Percentiles rank a stretch among this genome's conserved stretches.
These are phyloP conservation scores for Suhomyces kilbournensis DNA, from an alignment of 805 yeast genomes.

Conservation along the genomic window DNA sequence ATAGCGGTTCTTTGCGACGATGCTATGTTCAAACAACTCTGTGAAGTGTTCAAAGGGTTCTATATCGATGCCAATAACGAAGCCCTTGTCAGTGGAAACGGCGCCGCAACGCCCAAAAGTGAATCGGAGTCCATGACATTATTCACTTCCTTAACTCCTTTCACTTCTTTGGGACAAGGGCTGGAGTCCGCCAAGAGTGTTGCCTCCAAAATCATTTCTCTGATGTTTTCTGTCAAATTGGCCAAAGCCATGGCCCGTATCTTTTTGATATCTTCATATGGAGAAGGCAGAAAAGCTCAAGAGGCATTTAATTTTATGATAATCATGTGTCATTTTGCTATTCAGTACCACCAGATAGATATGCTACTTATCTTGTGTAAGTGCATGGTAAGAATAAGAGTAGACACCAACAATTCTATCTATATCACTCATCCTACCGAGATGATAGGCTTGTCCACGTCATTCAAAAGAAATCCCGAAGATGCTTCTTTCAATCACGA, in stretches of 20 bases:
- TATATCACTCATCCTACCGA: conserved; percentile 54
- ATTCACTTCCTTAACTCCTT: conserved; percentile 24
- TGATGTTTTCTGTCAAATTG: conserved; percentile 13
- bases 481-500: conserved; percentile 19
- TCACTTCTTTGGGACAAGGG: conserved; percentile 10
- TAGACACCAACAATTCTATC: conserved; percentile 42
- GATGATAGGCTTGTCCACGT: conserved; percentile 63
- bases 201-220: conserved; percentile 5
- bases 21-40: conserved; percentile 15
- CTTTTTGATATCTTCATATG: conserved; percentile 22
- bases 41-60: conserved; percentile 10
- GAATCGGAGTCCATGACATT: conserved; percentile 11
- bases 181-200: neutral
- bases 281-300: conserved; percentile 25
- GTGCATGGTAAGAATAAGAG: conserved; percentile 53
- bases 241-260: conserved; percentile 25
- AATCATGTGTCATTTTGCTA: conserved; percentile 33
- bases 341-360: conserved; percentile 31
- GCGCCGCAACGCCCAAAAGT: neutral
- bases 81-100: neutral
- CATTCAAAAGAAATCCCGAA: conserved; percentile 49
- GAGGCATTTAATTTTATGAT: conserved; percentile 30
- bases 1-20: conserved; percentile 15
- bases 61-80: neutral
- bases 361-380: conserved; percentile 49